Evolutionary conservation across 495 filamentous ascomycete genomes (phyloP).

Genomic region (Coniosporium apollinis): DNA sequence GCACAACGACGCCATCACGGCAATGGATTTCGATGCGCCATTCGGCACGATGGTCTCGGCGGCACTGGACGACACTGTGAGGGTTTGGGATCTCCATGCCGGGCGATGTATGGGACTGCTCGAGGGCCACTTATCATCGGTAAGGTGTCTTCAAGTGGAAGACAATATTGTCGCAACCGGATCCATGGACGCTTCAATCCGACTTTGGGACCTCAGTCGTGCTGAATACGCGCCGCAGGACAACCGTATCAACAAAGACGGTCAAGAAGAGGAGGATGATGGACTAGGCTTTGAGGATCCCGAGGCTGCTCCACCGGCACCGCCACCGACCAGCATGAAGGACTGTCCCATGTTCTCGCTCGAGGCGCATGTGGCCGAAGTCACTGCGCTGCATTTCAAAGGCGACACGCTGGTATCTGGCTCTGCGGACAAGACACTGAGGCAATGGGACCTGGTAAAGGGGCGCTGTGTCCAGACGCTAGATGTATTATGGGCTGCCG

Average conservation of each 20-base stretch:
- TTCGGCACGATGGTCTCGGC: slow-evolving; percentile 94
- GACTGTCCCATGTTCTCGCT: slow-evolving; percentile 80
- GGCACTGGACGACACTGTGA: slow-evolving; percentile 87
- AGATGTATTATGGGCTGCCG: slow-evolving; percentile 97
- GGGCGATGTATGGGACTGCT: slow-evolving; percentile 80
- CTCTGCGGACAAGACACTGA: slow-evolving; percentile 88
- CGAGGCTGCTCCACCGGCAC: slow-evolving; percentile 42
- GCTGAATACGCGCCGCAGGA: slow-evolving; percentile 45
- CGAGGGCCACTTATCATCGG: slow-evolving; percentile 89
- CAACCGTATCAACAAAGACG: slow-evolving; percentile 44
- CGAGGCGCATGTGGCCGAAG: slow-evolving; percentile 80
- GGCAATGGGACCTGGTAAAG: slow-evolving; percentile 94
- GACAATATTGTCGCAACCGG: slow-evolving; percentile 93
- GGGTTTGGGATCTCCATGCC: slow-evolving; percentile 90
- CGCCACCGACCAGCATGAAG: slow-evolving; percentile 54
- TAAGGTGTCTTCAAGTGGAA: slow-evolving; percentile 82
- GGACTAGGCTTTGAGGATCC: slow-evolving; percentile 36
- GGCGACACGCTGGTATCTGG: slow-evolving; percentile 84
- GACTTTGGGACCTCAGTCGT: slow-evolving; percentile 77
- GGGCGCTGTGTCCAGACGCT: slow-evolving; percentile 94
- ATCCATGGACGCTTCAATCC: slow-evolving; percentile 88
- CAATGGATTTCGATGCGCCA: slow-evolving; percentile 87
- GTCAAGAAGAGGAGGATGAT: slow-evolving; percentile 41
- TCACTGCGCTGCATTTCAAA: slow-evolving; percentile 82
- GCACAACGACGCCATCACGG: slow-evolving; percentile 76